phyloP scores from a whole-genome alignment of 768 basidiomycete genomes.

The Suillus brevipes region DNA sequence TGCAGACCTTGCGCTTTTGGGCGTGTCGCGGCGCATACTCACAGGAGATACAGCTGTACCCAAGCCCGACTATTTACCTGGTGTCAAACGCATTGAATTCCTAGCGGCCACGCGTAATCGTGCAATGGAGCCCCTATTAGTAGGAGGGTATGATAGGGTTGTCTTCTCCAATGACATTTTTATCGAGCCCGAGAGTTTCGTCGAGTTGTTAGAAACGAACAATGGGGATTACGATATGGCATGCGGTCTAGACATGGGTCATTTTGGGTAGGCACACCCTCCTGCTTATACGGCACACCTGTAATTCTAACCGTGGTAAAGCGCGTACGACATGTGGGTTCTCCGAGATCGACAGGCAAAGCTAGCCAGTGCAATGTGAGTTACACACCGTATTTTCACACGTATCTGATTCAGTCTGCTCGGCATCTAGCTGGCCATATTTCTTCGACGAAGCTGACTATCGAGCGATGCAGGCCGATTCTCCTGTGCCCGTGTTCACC shows the following conservation, averaged over 20 bases:
- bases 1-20: conserved; percentile 20
- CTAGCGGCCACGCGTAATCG: conserved; percentile 41
- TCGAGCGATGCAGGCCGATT: conserved; percentile 36
- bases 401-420: neutral
- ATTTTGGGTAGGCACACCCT: conserved; percentile 29
- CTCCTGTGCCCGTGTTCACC: conserved; percentile 44
- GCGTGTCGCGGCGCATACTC: conserved; percentile 32
- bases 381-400: neutral
- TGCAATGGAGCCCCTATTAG: conserved; percentile 42
- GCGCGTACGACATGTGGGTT: conserved; percentile 41
- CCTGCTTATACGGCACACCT: neutral
- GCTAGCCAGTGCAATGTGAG: conserved; percentile 17
- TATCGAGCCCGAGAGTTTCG: conserved; percentile 40
- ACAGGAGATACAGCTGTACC: conserved; percentile 26
- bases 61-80: conserved; percentile 15
- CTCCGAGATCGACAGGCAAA: conserved; percentile 36
- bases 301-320: conserved; percentile 7
- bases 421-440: conserved; percentile 37
- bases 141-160: conserved; percentile 40
- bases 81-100: conserved; percentile 36
- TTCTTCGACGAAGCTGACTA: conserved; percentile 40
- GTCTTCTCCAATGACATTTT: conserved; percentile 45
- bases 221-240: conserved; percentile 44
- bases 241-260: conserved; percentile 41
- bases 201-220: conserved; percentile 40